A percentile compares a stretch with the other conserved stretches of the same genome.
phyloP scores from a whole-genome alignment of 2,329 filamentous ascomycete genomes.

The Fusarium sp. region DNA sequence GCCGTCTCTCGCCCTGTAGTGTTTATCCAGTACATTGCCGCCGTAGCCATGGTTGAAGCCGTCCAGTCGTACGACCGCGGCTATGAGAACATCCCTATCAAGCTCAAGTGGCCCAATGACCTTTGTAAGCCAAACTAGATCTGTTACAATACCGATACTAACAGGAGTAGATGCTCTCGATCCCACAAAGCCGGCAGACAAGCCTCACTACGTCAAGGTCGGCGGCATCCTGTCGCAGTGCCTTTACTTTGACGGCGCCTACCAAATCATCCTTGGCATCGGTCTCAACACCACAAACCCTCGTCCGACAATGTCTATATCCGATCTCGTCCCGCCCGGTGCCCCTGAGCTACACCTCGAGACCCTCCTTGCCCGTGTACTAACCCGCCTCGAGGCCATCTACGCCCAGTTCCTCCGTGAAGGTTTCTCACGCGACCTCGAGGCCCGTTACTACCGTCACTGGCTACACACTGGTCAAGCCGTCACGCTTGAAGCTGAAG shows the following conservation, averaged over 20 bases:
- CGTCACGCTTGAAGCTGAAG: slow-evolving; percentile 83
- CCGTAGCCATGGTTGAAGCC: slow-evolving; percentile 86
- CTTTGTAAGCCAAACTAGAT: slow-evolving; percentile 68
- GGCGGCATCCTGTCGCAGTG: slow-evolving; percentile 94
- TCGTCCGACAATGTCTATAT: slow-evolving; percentile 87
- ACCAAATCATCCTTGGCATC: slow-evolving; percentile 87
- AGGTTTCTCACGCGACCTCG: slow-evolving; percentile 81
- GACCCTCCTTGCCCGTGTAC: slow-evolving; percentile 82
- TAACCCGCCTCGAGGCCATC: slow-evolving; percentile 81
- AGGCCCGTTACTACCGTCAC: slow-evolving; percentile 80
- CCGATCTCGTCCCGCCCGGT: slow-evolving; percentile 71
- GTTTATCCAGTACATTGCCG: slow-evolving; percentile 93
- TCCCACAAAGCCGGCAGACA: slow-evolving; percentile 62
- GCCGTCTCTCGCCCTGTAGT: slow-evolving; percentile 82
- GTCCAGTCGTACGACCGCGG: slow-evolving; percentile 82
- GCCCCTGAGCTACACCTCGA: slow-evolving; percentile 76
- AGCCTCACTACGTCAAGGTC: slow-evolving; percentile 81
- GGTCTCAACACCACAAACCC: slow-evolving; percentile 89
- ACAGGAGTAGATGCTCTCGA: slow-evolving; percentile 70
- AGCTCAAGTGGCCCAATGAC: slow-evolving; percentile 98
- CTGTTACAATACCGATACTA: rapidly evolving
- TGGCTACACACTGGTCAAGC: slow-evolving; percentile 87
- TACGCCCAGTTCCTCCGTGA: slow-evolving; percentile 79
- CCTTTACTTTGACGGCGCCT: slow-evolving; percentile 79
- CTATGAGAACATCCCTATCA: slow-evolving; percentile 81